phyloP scores from a whole-genome alignment of 805 yeast genomes.

The Nakazawaea anatomiae region DNA sequence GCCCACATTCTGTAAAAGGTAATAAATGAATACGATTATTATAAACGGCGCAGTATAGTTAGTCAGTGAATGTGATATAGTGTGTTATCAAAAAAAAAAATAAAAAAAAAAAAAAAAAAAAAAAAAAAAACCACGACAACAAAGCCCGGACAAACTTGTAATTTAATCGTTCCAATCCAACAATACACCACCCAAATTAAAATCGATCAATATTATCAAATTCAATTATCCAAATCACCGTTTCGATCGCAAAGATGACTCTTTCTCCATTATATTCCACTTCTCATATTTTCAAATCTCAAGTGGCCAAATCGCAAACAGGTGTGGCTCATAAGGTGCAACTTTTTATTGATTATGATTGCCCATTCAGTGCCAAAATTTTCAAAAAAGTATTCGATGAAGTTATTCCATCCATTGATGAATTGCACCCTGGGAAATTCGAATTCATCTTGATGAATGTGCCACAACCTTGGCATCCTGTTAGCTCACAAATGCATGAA shows the following conservation, averaged over 20 bases:
- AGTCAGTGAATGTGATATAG: too few species aligned
- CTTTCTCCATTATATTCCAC: conserved; percentile 11
- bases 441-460: conserved; percentile 65
- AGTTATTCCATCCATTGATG: conserved; percentile 46
- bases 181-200: too few species aligned
- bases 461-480: conserved; percentile 90
- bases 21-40: too few species aligned
- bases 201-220: too few species aligned
- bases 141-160: too few species aligned
- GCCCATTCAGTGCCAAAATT: conserved; percentile 67
- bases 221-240: too few species aligned
- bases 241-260: conserved; percentile 1
- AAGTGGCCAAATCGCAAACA: conserved; percentile 6
- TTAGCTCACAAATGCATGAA: conserved; percentile 63
- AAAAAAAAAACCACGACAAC: too few species aligned
- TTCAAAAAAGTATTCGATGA: conserved; percentile 48
- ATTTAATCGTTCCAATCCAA: too few species aligned
- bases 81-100: too few species aligned
- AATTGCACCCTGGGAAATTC: conserved; percentile 41
- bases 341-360: conserved; percentile 67
- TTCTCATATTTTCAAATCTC: conserved; percentile 12
- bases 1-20: too few species aligned
- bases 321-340: conserved; percentile 38
- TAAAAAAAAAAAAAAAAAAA: too few species aligned
- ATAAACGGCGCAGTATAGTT: too few species aligned